Base-by-base conservation (phyloP, 495 filamentous ascomycete genomes). In the Astrocystis sublimbata region DNA sequence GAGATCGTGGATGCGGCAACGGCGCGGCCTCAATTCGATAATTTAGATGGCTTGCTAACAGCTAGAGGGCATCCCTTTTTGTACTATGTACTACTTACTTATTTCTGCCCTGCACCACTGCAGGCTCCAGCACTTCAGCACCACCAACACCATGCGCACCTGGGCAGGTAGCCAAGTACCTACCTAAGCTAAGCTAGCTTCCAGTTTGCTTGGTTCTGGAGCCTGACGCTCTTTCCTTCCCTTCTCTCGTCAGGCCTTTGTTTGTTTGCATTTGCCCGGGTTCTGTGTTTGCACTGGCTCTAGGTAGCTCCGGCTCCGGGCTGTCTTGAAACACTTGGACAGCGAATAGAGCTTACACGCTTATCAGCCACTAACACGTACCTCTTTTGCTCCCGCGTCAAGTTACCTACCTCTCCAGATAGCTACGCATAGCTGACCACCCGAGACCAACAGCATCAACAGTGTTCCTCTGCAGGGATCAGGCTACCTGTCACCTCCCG, bases 361-460 rank as follows among this genome's bases (percentile, higher is more conserved):
- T 33, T 45, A 43, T 17, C 31, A 24, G 53, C 49, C 19, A 53
- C 30, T 50, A 54, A 56, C 35, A 42, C 52, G 30, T n/a, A 47
- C 12, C 4, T 53, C 50, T 59, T n/a, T 5, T 10, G 19, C 17
- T 47, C 21, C n/a, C n/a, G n/a, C 17, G 30, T 61, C 64, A 68
- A 47, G 33, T 68, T 68, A 65, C 70, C 70, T 62, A 72, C 65
- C 42, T 56, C 61, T 23, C 46, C 21, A 7, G 51, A 64, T 65
- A 49, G 57, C n/a, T n/a, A n/a, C n/a, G n/a, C n/a, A n/a, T n/a
- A n/a, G n/a, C n/a, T n/a, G n/a, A n/a, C n/a, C n/a, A n/a, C n/a
- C n/a, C n/a, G n/a, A n/a, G n/a, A n/a, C n/a, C n/a, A n/a, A n/a
- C n/a, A n/a, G n/a, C n/a, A n/a, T n/a, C n/a, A n/a, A n/a, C 57